phyloP scores from a whole-genome alignment of 805 yeast species.

The Candida xiaguanensis region DNA sequence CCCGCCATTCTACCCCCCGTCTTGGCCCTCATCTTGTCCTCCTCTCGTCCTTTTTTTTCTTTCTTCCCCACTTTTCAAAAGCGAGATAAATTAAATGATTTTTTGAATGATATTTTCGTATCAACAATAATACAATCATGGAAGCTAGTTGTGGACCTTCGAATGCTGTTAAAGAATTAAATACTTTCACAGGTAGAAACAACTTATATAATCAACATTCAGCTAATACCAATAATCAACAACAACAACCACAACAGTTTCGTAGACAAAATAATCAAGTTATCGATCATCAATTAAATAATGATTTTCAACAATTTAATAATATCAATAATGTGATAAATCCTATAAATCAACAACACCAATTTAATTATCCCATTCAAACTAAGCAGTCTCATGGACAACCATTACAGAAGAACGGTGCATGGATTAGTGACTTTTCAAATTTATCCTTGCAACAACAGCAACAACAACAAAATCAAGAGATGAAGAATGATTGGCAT shows the following conservation, averaged over 20 bases:
- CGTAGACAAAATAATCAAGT: constrained; percentile 15
- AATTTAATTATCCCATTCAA: not conserved
- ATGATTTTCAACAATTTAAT: constrained; percentile 35
- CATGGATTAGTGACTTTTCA: constrained; percentile 31
- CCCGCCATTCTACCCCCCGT: not conserved
- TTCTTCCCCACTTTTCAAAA: not conserved
- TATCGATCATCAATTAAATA: constrained; percentile 33
- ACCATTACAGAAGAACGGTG: constrained; percentile 10
- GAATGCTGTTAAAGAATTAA: constrained; percentile 40
- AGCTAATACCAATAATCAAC: constrained; percentile 5
- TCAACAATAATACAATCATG: constrained; percentile 14
- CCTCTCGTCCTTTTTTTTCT: not conserved
- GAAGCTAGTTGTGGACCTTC: constrained; percentile 45
- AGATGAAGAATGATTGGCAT: constrained; percentile 8
- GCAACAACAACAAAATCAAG: constrained; percentile 9
- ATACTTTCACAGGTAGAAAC: constrained; percentile 40
- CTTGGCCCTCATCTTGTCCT: not conserved
- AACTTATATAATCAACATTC: constrained; percentile 30
- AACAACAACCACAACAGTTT: constrained; percentile 9
- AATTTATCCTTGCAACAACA: constrained; percentile 17
- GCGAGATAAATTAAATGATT: too few species aligned
- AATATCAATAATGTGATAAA: constrained; percentile 12
- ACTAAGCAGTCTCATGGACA: constrained; percentile 10
- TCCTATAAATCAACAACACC: not conserved
- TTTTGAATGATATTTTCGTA: too few species aligned